Percentiles rank a stretch among this genome's conserved stretches.
phyloP scores from a whole-genome alignment of 1,139 yeast species.

The Yamadazyma songkhlaensis region DNA sequence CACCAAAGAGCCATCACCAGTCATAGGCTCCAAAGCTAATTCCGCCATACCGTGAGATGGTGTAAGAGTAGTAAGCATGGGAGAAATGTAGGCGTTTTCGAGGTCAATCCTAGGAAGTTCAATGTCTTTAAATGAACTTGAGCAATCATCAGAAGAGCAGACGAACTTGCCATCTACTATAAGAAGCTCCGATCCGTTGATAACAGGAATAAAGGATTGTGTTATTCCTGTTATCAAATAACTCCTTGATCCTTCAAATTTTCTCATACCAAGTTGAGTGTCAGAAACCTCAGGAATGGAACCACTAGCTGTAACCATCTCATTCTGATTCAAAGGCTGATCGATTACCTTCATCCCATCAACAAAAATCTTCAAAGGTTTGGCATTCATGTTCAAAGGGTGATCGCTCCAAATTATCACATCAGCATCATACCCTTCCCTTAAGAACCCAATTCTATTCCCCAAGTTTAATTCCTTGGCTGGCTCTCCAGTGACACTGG shows the following conservation, averaged over 20 bases:
- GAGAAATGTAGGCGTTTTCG: not conserved
- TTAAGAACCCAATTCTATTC: conserved; percentile 9
- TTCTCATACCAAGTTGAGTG: not conserved
- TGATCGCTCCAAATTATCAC: conserved; percentile 12
- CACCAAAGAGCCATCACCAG: conserved; percentile 6
- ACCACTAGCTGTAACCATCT: no score
- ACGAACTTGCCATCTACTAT: not conserved
- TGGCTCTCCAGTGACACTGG: conserved; percentile 11
- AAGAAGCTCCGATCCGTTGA: no score
- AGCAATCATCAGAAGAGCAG: not conserved
- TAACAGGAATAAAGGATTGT: not conserved
- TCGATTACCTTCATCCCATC: conserved; percentile 7
- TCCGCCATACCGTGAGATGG: conserved; percentile 5
- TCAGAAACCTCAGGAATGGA: not conserved
- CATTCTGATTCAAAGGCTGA: not conserved
- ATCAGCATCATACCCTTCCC: conserved; percentile 13
- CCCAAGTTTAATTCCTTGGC: conserved; percentile 9
- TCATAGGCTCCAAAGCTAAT: conserved; percentile 3
- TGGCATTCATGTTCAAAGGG: conserved; percentile 11
- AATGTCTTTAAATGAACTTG: not conserved
- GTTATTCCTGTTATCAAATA: conserved; percentile 3
- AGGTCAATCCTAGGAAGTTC: not conserved
- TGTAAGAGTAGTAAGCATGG: conserved; percentile 5
- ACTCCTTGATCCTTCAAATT: not conserved
- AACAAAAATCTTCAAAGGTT: conserved; percentile 11